Evolutionary conservation across 768 basidiomycete genomes (phyloP), one percentile per base, ranked within the genome.

Genomic region (Paxillus rubicundulus): DNA sequence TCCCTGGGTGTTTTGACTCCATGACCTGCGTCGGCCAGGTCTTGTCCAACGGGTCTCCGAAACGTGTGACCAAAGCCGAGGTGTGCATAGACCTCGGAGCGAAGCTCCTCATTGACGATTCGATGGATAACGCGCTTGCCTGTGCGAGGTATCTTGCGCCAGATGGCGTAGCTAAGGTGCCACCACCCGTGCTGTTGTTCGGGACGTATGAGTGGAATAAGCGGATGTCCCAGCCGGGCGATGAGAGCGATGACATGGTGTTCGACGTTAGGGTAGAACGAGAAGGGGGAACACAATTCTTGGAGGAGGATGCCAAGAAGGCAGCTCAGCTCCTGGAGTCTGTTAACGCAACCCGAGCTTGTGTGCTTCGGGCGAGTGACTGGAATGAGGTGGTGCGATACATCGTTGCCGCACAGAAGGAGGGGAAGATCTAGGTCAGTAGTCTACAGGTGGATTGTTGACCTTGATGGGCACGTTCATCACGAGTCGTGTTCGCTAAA

Each of bases 201-300:
- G 87, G 86, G 16, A 66, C 80, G 47, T 87, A 87, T 59, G 73
- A 79, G 54, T 89, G 87, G 87, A 87, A 82, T 58, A 68, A 81
- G 62, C 75, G 82, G 27, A 54, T 77, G 13, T 82, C 81, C 16
- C 64, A 64, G 16, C 61, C 72, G 27, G 58, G 50, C 6, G 74
- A 79, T 58, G 68, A 72, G 49, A 58, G 57, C 50, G 74, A 81
- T 9, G 72, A 77, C 40, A 74, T 79, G 72, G 65, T 74, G 34
- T 84, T 77, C 56, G 78, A 79, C 53, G 67, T 68, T 57, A 71
- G 77, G 42, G 55, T 77, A 28, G 59, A 75, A 61, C 66, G 66
- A 38, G 77, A 74, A 56, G 75, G 73, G 5, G 78, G 77, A 9
- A 69, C 70, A 46, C 74, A 79, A 50, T 82, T 81, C 57, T 81